Conservation (phyloP, 805 yeast genomes). For the Sugiyamaella marilandica region DNA sequence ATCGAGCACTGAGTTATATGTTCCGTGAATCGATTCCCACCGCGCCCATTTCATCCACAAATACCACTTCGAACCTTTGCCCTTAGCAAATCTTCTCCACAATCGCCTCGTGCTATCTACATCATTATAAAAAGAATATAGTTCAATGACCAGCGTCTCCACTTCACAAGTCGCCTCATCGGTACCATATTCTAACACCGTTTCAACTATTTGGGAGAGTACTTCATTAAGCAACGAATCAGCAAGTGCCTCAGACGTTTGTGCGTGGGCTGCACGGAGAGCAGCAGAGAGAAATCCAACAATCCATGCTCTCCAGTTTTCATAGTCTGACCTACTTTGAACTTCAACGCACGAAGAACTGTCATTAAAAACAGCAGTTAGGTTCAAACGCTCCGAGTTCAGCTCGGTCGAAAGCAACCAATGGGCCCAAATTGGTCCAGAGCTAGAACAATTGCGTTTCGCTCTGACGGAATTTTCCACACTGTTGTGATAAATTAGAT, state of each 20-base stretch:
- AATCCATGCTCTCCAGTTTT: slow-evolving; percentile 8
- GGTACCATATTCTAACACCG: background rate
- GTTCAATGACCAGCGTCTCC: slow-evolving; percentile 39
- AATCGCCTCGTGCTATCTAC: slow-evolving; percentile 29
- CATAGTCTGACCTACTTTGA: background rate
- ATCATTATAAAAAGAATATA: slow-evolving; percentile 33
- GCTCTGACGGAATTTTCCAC: slow-evolving; percentile 15
- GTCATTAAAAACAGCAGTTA: background rate
- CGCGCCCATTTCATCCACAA: slow-evolving; percentile 45
- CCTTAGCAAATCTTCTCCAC: slow-evolving; percentile 27
- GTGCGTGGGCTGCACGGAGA: background rate
- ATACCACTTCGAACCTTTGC: slow-evolving; percentile 37
- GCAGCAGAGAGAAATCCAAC: background rate
- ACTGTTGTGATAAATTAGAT: slow-evolving; percentile 17
- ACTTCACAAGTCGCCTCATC: slow-evolving; percentile 24
- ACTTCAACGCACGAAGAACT: background rate
- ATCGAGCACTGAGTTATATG: slow-evolving; percentile 23
- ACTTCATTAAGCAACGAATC: background rate
- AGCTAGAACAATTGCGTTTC: slow-evolving; percentile 20
- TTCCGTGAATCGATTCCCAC: slow-evolving; percentile 37
- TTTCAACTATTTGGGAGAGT: background rate
- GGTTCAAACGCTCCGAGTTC: background rate
- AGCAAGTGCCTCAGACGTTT: background rate
- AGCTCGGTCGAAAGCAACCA: background rate
- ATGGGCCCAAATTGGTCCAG: slow-evolving; percentile 26